Base-by-base conservation (phyloP, 495 filamentous ascomycete genomes). In the Sabuloglossum arenarium region DNA sequence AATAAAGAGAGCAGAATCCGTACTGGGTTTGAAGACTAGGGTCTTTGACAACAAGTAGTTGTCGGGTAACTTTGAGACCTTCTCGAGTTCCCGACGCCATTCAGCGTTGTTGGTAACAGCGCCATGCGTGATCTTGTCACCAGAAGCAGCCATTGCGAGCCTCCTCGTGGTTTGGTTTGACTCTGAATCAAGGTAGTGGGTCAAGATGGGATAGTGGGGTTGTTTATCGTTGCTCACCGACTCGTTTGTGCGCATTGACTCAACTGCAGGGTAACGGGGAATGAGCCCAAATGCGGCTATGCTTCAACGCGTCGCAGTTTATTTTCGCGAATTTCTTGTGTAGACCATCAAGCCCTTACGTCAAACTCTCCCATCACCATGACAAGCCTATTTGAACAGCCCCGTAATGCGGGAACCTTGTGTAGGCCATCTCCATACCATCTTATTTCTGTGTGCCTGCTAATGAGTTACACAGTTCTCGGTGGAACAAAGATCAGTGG, bases 401-500 rank as follows among this genome's bases (percentile, higher is more conserved):
- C 85, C 66, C 75, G 86, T 65, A 90, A 93, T 70, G 79, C 77
- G 65, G 88, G 88, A 62, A 93, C 84, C 58, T 73, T 94, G 62
- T 94, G 82, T 85, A 69, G 68, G 78, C 67, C 42, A 27, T 56
- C 37, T 6, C 28, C 16, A 10, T 55, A 29, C 54, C 29, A 16
- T 59, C 24, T 30, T 3, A 3, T 55, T 42, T 27, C 24, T 56
- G 52, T 59, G 2, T n/a, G 30, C 25, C 32, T 60, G 67, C 67
- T 57, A 71, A 62, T 54, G 61, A 60, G 65, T 68, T 63, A 61
- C 66, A 66, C 66, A 84, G 84, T 95, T 73, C 79, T 95, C 60
- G 88, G 88, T 60, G 88, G 88, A 64, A 77, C 83, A 73, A 94
- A 94, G 80, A 90, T 95, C 69, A 93, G 83, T 59, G 91, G 91